These are phyloP conservation scores for Candida tunisiensis DNA, from an alignment of 1,139 yeast species.

Conservation along the genomic window DNA sequence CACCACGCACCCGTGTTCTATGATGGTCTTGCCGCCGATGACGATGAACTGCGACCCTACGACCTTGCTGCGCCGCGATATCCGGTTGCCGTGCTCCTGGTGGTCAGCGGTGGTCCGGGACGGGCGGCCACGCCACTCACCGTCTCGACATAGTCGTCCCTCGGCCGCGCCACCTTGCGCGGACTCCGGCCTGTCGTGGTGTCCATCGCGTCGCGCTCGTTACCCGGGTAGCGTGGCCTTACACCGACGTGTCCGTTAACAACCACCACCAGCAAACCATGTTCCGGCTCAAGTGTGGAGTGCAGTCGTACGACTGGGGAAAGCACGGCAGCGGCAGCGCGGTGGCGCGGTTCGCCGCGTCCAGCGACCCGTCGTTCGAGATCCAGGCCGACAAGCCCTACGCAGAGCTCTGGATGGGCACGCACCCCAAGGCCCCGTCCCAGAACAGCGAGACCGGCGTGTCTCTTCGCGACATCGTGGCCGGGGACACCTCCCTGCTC, in stretches of 20 bases:
- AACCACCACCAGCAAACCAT: slow-evolving; percentile 5
- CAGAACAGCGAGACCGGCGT: slow-evolving; percentile 34
- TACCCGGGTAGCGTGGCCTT: background rate
- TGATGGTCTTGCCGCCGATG: slow-evolving; percentile 28
- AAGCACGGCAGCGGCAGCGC: slow-evolving; percentile 72
- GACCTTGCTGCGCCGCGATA: slow-evolving; percentile 31
- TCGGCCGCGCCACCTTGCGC: slow-evolving; percentile 1
- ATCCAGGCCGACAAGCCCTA: slow-evolving; percentile 52
- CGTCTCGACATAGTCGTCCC: slow-evolving; percentile 13
- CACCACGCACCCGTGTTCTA: slow-evolving; percentile 21
- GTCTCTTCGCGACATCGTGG: slow-evolving; percentile 48
- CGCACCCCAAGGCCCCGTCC: slow-evolving; percentile 91
- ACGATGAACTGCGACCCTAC: slow-evolving; percentile 27
- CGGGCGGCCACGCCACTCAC: slow-evolving; percentile 3
- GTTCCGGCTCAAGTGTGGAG: slow-evolving; percentile 20
- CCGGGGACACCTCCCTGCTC: slow-evolving; percentile 37
- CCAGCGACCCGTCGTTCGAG: slow-evolving; percentile 40
- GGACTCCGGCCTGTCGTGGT: background rate
- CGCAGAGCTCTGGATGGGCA: slow-evolving; percentile 86
- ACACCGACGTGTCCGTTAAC: background rate
- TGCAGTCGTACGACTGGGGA: slow-evolving; percentile 30
- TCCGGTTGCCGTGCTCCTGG: slow-evolving; percentile 35
- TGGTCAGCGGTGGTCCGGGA: slow-evolving; percentile 20
- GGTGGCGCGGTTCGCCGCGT: slow-evolving; percentile 73
- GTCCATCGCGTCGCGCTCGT: background rate